Percentiles rank a stretch among this genome's conserved stretches.
Evolutionary conservation across 176 grass and related monocot genomes (phyloP).

Genomic region (Lolium perenne): DNA sequence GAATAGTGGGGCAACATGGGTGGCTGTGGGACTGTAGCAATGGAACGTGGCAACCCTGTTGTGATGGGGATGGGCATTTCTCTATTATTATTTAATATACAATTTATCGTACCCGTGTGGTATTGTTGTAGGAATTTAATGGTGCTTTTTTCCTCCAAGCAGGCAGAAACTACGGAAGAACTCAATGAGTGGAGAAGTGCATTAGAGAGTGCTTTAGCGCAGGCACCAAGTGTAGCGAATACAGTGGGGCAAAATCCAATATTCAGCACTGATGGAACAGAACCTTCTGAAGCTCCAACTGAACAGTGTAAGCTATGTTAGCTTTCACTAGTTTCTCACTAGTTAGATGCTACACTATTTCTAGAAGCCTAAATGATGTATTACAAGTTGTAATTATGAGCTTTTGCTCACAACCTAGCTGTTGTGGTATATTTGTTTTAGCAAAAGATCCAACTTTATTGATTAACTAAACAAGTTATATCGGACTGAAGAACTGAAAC

Average conservation of each 20-base stretch:
- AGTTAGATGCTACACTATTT: slow-evolving; percentile 29
- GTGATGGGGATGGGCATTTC: slow-evolving; percentile 2
- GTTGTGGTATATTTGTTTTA: neutral
- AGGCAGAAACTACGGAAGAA: slow-evolving; percentile 94
- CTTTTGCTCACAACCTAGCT: neutral
- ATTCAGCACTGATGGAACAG: slow-evolving; percentile 64
- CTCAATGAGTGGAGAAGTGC: slow-evolving; percentile 92
- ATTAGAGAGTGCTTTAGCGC: slow-evolving; percentile 86
- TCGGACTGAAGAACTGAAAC: neutral
- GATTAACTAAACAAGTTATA: neutral
- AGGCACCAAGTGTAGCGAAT: slow-evolving; percentile 68
- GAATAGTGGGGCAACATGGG: slow-evolving; percentile 24
- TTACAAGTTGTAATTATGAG: slow-evolving; percentile 24
- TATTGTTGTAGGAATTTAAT: slow-evolving; percentile 38
- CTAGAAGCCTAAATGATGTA: neutral
- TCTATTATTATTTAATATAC: slow-evolving; percentile 29
- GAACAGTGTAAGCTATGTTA: slow-evolving; percentile 67
- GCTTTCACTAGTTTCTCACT: slow-evolving; percentile 22
- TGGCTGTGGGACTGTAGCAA: neutral
- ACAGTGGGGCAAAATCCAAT: slow-evolving; percentile 81
- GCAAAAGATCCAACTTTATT: slow-evolving; percentile 4
- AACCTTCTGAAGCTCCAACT: slow-evolving; percentile 60
- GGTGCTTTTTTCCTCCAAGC: slow-evolving; percentile 36
- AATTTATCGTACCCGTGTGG: neutral
- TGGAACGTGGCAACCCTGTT: slow-evolving; percentile 16